Percentiles rank a stretch among this genome's conserved stretches.
Conservation (phyloP, 2,329 filamentous ascomycete species). For the Neofusicoccum umdonicola region DNA sequence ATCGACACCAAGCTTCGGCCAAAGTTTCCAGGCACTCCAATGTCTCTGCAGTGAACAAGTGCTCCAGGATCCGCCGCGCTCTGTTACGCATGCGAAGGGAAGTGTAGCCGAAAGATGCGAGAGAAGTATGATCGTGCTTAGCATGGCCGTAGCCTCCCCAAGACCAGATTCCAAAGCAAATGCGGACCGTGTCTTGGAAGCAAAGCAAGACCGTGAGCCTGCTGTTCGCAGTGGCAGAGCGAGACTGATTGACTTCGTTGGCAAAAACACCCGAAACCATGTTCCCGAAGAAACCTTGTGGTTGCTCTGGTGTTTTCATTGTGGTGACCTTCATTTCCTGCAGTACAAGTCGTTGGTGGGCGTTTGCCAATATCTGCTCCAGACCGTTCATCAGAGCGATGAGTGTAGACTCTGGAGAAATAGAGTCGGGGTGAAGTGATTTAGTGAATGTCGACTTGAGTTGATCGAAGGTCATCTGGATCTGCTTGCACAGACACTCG, state of each 20-base stretch:
- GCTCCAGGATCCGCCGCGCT: slow-evolving; percentile 81
- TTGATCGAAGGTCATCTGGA: slow-evolving; percentile 68
- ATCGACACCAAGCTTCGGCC: slow-evolving; percentile 74
- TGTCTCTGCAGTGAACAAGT: slow-evolving; percentile 87
- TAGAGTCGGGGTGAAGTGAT: slow-evolving; percentile 29
- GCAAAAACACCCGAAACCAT: slow-evolving; percentile 92
- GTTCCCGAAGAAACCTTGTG: slow-evolving; percentile 86
- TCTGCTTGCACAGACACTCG: slow-evolving; percentile 80
- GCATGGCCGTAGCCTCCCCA: slow-evolving; percentile 69
- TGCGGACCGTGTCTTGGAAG: slow-evolving; percentile 90
- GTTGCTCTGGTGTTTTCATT: slow-evolving; percentile 76
- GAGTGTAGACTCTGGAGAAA: slow-evolving; percentile 66
- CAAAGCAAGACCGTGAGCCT: slow-evolving; percentile 90
- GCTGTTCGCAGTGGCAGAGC: slow-evolving; percentile 86
- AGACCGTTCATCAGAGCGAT: slow-evolving; percentile 89
- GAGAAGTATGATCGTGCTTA: slow-evolving; percentile 63
- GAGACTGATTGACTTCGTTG: slow-evolving; percentile 71
- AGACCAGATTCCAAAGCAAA: slow-evolving; percentile 92
- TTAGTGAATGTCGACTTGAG: slow-evolving; percentile 63
- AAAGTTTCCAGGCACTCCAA: slow-evolving; percentile 91
- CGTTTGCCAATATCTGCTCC: slow-evolving; percentile 83
- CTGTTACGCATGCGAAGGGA: slow-evolving; percentile 88
- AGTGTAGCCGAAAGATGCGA: slow-evolving; percentile 85
- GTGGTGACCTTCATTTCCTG: slow-evolving; percentile 70
- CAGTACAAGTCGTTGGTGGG: slow-evolving; percentile 75